A percentile compares a stretch with the other conserved stretches of the same genome.
Evolutionary conservation across 345 rosid genomes (phyloP).

Genomic region (Iberis pinnata): DNA sequence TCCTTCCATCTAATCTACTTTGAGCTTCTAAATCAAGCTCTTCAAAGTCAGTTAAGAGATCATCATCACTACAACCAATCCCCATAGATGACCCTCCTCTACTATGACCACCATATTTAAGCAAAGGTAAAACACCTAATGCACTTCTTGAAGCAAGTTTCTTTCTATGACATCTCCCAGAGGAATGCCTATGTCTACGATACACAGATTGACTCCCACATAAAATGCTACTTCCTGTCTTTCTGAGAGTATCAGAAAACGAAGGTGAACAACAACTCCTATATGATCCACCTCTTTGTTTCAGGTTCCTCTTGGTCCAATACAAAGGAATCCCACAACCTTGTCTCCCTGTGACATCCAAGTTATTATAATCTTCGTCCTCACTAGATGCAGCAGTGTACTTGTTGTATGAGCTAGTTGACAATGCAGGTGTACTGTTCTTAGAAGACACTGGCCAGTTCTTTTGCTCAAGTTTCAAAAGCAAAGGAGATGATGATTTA

Average conservation of each 20-base stretch:
- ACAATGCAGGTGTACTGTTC: constrained; percentile 78
- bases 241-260: constrained; percentile 71
- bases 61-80: constrained; percentile 66
- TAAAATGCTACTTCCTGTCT: constrained; percentile 69
- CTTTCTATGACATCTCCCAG: constrained; percentile 38
- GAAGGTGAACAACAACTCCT: constrained; percentile 86
- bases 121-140: constrained; percentile 68
- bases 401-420: constrained; percentile 66
- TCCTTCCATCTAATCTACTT: constrained; percentile 91
- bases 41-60: constrained; percentile 65
- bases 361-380: constrained; percentile 63
- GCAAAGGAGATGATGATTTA: constrained; percentile 54
- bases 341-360: constrained; percentile 58
- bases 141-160: constrained; percentile 52
- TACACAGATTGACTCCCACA: constrained; percentile 63
- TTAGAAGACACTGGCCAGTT: constrained; percentile 53
- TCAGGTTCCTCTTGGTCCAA: constrained; percentile 62
- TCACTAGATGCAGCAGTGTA: constrained; percentile 67
- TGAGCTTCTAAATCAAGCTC: constrained; percentile 93
- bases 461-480: constrained; percentile 47
- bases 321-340: constrained; percentile 95
- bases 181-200: constrained; percentile 41
- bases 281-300: constrained; percentile 57
- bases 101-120: constrained; percentile 43
- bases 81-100: constrained; percentile 65